Conservation (phyloP, 2,329 filamentous ascomycete species). For the Xylogone sp. region DNA sequence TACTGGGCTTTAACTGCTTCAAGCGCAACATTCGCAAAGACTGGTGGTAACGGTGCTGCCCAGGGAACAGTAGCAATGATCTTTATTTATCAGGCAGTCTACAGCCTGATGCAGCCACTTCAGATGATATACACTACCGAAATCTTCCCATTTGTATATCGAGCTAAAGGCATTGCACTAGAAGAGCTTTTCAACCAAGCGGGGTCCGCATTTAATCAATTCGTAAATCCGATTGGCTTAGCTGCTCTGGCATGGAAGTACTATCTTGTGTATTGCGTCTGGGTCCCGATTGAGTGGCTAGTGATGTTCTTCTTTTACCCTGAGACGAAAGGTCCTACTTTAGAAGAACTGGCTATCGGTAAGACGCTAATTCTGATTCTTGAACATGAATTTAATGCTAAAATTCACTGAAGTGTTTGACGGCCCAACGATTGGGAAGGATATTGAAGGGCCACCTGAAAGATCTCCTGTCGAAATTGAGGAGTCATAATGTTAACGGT, state of each 20-base stretch:
- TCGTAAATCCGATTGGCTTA: constrained; percentile 37
- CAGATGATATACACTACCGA: constrained; percentile 26
- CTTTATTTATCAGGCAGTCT: constrained; percentile 3
- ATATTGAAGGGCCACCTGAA: no score
- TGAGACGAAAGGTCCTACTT: constrained; percentile 7
- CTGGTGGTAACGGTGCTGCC: neutral
- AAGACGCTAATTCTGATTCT: no score
- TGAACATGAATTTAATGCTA: no score
- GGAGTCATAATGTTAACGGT: no score
- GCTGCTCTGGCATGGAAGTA: constrained; percentile 32
- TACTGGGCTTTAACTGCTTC: neutral
- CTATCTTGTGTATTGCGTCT: constrained; percentile 33
- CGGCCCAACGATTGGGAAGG: no score
- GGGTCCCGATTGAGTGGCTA: constrained; percentile 24
- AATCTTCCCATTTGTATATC: constrained; percentile 35
- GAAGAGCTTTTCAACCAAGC: neutral
- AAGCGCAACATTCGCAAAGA: constrained; percentile 1
- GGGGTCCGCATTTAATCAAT: constrained; percentile 32
- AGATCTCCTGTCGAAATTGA: no score
- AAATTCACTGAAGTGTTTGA: no score
- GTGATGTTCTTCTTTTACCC: constrained; percentile 32
- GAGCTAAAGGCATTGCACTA: constrained; percentile 33
- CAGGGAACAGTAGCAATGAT: constrained; percentile 1
- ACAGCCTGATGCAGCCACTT: constrained; percentile 3
- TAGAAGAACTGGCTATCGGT: constrained; percentile 7